phyloP scores from a whole-genome alignment of 1,284 basidiomycete genomes.

The Inonotus hispidus region DNA sequence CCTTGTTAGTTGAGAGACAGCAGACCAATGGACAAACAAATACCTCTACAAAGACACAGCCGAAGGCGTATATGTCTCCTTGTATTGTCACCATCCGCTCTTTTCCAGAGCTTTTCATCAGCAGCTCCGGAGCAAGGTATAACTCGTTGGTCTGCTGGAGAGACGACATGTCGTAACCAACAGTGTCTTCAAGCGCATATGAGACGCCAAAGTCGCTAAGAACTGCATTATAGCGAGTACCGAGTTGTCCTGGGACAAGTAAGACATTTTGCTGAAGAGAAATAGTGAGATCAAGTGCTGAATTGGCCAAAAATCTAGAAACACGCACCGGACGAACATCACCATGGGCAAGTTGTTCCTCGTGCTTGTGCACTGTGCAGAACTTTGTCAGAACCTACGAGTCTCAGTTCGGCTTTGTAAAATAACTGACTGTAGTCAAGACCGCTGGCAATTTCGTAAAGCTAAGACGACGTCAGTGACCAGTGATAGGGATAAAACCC shows the following conservation, averaged over 20 bases:
- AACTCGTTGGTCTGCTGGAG: neutral
- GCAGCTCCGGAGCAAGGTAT: neutral
- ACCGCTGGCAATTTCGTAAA: neutral
- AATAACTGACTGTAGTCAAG: neutral
- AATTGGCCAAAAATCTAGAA: no score
- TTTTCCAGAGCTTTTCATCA: neutral
- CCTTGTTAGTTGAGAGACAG: neutral
- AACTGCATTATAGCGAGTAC: neutral
- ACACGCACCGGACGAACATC: neutral
- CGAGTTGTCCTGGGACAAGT: neutral
- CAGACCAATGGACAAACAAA: neutral
- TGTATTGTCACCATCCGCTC: neutral
- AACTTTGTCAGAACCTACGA: neutral
- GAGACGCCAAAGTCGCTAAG: neutral
- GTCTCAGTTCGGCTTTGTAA: neutral
- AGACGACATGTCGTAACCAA: neutral
- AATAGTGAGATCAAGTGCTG: neutral
- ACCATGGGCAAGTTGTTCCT: neutral
- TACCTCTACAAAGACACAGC: constrained; percentile 13
- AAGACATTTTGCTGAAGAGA: neutral
- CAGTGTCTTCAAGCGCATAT: neutral
- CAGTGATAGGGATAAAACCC: neutral
- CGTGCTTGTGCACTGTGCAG: neutral
- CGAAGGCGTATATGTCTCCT: constrained; percentile 10
- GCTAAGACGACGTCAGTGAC: neutral